phyloP scores from a whole-genome alignment of 1,139 yeast species.

The Yamadazyma taylorii region DNA sequence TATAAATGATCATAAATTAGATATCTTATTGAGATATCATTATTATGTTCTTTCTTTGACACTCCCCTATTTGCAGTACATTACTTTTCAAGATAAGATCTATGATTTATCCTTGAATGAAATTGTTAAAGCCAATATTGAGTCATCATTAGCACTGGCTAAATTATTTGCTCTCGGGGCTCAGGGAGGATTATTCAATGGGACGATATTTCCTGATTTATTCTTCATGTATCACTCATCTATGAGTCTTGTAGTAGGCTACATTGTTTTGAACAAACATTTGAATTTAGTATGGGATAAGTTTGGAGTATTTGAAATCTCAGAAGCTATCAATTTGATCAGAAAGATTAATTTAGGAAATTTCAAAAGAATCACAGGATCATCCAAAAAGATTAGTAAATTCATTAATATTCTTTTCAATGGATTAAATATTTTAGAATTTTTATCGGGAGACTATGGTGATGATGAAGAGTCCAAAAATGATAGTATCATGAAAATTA shows the following conservation, averaged over 20 bases:
- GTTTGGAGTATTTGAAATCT: constrained; percentile 1
- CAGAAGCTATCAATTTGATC: constrained; percentile 6
- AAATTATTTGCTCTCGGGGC: constrained; percentile 1
- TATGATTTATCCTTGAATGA: neutral
- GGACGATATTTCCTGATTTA: constrained; percentile 10
- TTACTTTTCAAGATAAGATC: neutral
- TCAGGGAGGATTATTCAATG: constrained; percentile 7
- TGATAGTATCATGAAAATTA: neutral
- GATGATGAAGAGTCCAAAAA: constrained; percentile 15
- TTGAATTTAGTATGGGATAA: neutral
- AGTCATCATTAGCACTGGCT: too few species aligned
- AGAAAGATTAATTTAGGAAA: constrained; percentile 4
- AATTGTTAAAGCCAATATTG: neutral
- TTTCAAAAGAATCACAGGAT: constrained; percentile 7
- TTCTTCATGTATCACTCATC: constrained; percentile 10
- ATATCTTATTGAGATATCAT: constrained; percentile 9
- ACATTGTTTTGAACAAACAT: constrained; percentile 3
- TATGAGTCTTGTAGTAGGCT: constrained; percentile 11
- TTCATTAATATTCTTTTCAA: constrained; percentile 10
- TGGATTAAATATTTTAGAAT: constrained; percentile 11
- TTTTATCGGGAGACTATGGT: constrained; percentile 1
- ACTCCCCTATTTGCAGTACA: constrained; percentile 9
- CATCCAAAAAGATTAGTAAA: constrained; percentile 10
- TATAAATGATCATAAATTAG: constrained; percentile 4
- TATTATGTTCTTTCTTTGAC: constrained; percentile 11